phyloP scores from a whole-genome alignment of 176 grass and related monocot species.

The Poa pratensis region DNA sequence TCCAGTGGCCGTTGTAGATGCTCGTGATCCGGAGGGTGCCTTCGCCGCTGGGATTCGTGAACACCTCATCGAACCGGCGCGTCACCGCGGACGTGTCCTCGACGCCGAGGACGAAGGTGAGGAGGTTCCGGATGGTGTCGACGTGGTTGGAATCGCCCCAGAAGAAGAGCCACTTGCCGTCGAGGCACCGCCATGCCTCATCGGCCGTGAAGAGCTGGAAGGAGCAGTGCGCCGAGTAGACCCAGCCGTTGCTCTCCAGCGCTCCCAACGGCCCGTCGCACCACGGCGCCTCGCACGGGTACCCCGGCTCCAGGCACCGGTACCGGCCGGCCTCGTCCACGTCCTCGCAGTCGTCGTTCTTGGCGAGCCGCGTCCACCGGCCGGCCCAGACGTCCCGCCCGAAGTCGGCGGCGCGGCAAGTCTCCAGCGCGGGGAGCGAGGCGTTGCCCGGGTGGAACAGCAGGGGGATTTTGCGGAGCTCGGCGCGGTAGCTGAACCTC shows the following conservation, averaged over 20 bases:
- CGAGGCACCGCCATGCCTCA: conserved; percentile 75
- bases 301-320: conserved; percentile 62
- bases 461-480: conserved; percentile 61
- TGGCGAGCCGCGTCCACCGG: conserved; percentile 80
- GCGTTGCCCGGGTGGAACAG: conserved; percentile 47
- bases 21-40: conserved; percentile 79
- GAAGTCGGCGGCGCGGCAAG: conserved; percentile 65
- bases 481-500: conserved; percentile 69
- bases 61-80: conserved; percentile 70
- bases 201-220: conserved; percentile 80
- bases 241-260: conserved; percentile 97
- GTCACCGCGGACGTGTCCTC: conserved; percentile 57
- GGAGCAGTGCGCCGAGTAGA: conserved; percentile 95
- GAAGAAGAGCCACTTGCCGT: conserved; percentile 95
- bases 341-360: conserved; percentile 51
- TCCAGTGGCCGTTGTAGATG: conserved; percentile 98
- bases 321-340: conserved; percentile 77
- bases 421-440: conserved; percentile 53
- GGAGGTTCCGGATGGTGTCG: conserved; percentile 89
- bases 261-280: conserved; percentile 75
- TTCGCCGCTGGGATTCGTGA: conserved; percentile 56
- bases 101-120: conserved; percentile 76
- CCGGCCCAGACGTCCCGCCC: conserved; percentile 64
- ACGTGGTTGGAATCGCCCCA: conserved; percentile 99
- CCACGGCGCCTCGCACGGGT: conserved; percentile 78